A percentile compares a stretch with the other conserved stretches of the same genome.
Conservation (phyloP, 148 eudicot species). For the Diospyros kaki region DNA sequence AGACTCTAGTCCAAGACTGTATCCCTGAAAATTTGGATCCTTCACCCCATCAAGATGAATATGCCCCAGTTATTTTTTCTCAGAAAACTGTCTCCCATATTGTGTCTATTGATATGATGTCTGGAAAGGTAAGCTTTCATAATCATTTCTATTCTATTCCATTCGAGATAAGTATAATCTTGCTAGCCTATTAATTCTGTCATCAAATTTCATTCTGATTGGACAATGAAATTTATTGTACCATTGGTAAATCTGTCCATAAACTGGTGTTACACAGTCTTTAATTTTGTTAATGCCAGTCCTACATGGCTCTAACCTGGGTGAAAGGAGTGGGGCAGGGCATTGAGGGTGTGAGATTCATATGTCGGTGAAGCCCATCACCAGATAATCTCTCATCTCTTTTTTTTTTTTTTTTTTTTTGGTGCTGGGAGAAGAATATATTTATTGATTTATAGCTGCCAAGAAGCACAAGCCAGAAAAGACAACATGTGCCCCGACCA, state of each 20-base stretch:
- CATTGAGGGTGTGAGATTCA: no score
- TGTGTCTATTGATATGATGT: conserved; percentile 94
- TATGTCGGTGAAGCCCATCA: no score
- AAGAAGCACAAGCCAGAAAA: no score
- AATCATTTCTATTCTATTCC: no score
- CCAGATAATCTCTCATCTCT: neutral
- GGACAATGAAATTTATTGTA: conserved; percentile 1
- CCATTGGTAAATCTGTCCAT: neutral
- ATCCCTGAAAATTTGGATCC: conserved; percentile 70
- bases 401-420: neutral
- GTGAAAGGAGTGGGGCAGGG: no score
- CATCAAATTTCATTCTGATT: neutral
- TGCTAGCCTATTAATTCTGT: neutral
- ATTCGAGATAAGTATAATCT: no score
- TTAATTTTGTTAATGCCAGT: no score
- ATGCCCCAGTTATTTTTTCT: conserved; percentile 90
- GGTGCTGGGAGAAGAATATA: neutral
- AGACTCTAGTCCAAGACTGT: conserved; percentile 70
- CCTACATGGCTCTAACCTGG: no score
- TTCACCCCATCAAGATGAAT: conserved; percentile 79
- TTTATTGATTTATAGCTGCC: no score
- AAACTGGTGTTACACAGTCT: neutral
- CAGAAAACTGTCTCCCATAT: conserved; percentile 90
- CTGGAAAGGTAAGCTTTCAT: conserved; percentile 66
- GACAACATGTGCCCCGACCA: no score